phyloP scores from a whole-genome alignment of 495 filamentous ascomycete species.

The Penicillium pancosmium region DNA sequence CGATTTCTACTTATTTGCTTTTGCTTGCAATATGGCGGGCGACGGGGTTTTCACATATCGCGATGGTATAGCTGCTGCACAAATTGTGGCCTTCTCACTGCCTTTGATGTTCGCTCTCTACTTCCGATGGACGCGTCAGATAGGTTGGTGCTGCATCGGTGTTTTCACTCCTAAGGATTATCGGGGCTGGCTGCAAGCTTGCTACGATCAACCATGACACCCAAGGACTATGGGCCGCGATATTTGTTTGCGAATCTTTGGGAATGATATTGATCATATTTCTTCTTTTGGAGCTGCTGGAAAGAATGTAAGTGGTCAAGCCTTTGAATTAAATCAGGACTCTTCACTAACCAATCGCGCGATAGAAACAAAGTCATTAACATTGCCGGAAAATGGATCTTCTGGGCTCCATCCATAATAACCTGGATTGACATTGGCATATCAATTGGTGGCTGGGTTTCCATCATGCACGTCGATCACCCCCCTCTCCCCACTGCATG shows the following conservation, averaged over 20 bases:
- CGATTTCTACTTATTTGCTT: background rate
- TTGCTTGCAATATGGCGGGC: background rate
- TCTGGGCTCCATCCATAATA: slow-evolving; percentile 22
- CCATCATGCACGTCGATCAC: slow-evolving; percentile 19
- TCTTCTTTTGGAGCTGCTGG: slow-evolving; percentile 19
- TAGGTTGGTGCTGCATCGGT: slow-evolving; percentile 23
- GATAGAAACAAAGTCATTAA: slow-evolving; percentile 21
- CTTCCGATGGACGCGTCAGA: slow-evolving; percentile 9
- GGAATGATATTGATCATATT: slow-evolving; percentile 24
- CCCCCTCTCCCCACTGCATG: slow-evolving; percentile 19
- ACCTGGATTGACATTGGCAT: slow-evolving; percentile 29
- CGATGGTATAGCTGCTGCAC: slow-evolving; percentile 19
- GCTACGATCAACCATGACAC: slow-evolving; percentile 16
- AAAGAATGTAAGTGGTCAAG: slow-evolving; percentile 13
- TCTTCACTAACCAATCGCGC: background rate
- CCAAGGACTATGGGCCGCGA: slow-evolving; percentile 18
- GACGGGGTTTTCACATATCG: slow-evolving; percentile 18
- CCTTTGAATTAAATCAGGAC: background rate
- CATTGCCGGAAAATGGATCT: slow-evolving; percentile 11
- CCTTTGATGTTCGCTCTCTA: slow-evolving; percentile 8
- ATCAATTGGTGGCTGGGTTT: slow-evolving; percentile 27
- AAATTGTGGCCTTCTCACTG: slow-evolving; percentile 11
- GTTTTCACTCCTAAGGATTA: slow-evolving; percentile 19
- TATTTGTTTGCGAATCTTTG: slow-evolving; percentile 26
- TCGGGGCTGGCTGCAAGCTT: slow-evolving; percentile 21